These are phyloP conservation scores for Ophiocordyceps polyrhachis-furcata DNA, from an alignment of 2,329 filamentous ascomycete species.

Conservation along the genomic window DNA sequence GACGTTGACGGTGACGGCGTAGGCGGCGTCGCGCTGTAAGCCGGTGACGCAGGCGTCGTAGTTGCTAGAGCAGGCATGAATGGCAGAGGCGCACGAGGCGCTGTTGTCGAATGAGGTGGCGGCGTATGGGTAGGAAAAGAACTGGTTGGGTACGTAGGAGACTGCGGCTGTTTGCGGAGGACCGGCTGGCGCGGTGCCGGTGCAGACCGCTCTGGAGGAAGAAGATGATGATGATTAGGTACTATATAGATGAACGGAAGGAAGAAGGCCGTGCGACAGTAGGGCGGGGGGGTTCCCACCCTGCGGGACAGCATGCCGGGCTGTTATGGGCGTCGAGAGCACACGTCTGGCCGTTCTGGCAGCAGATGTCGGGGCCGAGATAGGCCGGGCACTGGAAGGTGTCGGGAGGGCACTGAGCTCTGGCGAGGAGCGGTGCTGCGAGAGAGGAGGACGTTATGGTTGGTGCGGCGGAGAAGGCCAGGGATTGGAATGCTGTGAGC, in stretches of 20 bases:
- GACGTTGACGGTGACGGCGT: conserved; percentile 36
- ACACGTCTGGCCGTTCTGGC: conserved; percentile 30
- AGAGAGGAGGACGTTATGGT: conserved; percentile 4
- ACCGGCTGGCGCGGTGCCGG: conserved; percentile 29
- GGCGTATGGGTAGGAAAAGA: conserved; percentile 42
- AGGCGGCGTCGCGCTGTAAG: conserved; percentile 22
- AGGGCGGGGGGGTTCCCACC: conserved; percentile 18
- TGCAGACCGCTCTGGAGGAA: conserved; percentile 29
- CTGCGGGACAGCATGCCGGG: conserved; percentile 34
- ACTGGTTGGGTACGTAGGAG: conserved; percentile 36
- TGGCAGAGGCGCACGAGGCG: conserved; percentile 31
- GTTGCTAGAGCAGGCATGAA: conserved; percentile 32
- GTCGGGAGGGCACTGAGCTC: conserved; percentile 25
- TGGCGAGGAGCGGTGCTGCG: conserved; percentile 7
- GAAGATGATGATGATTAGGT: neutral
- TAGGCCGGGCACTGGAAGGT: conserved; percentile 30
- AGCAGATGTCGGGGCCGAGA: conserved; percentile 29
- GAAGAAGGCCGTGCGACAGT: no score
- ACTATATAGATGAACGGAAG: no score
- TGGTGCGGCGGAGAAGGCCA: neutral
- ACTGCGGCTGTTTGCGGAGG: conserved; percentile 19
- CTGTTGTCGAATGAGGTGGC: conserved; percentile 30
- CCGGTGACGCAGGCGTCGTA: conserved; percentile 33
- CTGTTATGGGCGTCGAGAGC: conserved; percentile 26
- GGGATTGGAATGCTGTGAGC: neutral